Percentiles rank a stretch among this genome's conserved stretches.
Conservation (phyloP, 768 basidiomycete genomes). For the Tephrocybe sp. region DNA sequence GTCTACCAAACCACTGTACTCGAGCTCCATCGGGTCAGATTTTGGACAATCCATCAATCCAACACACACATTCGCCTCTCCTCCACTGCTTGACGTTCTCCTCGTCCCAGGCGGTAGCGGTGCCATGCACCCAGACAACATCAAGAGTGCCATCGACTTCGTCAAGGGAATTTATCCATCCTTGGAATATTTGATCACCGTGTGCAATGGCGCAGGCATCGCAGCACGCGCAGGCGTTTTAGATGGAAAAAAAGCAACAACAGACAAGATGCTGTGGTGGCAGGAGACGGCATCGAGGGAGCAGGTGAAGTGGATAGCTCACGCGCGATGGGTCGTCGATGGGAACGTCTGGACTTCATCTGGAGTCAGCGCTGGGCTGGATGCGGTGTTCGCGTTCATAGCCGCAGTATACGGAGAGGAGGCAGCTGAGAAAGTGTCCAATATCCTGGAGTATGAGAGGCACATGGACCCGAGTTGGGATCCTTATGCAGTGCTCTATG, state of each 20-base stretch:
- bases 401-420: conserved; percentile 36
- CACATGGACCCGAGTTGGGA: conserved; percentile 36
- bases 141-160: conserved; percentile 29
- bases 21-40: conserved; percentile 2
- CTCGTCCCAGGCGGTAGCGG: conserved; percentile 33
- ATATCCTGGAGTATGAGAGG: conserved; percentile 38
- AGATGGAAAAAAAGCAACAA: conserved; percentile 46
- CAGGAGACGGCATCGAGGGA: conserved; percentile 24
- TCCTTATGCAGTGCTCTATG: conserved; percentile 36
- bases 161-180: conserved; percentile 33
- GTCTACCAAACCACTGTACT: conserved; percentile 18
- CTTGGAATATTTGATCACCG: conserved; percentile 40
- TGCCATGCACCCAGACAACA: conserved; percentile 21
- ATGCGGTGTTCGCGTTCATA: conserved; percentile 36
- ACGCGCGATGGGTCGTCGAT: conserved; percentile 48
- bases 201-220: conserved; percentile 44
- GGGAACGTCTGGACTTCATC: conserved; percentile 52
- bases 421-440: conserved; percentile 28
- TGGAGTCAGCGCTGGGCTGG: conserved; percentile 45
- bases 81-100: conserved; percentile 36
- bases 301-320: conserved; percentile 41
- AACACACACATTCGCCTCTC: conserved; percentile 37
- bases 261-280: conserved; percentile 40
- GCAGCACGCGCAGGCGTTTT: conserved; percentile 40
- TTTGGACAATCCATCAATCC: conserved; percentile 28